Base-by-base conservation (phyloP, 2,329 filamentous ascomycete species). In the Fusarium sp. region DNA sequence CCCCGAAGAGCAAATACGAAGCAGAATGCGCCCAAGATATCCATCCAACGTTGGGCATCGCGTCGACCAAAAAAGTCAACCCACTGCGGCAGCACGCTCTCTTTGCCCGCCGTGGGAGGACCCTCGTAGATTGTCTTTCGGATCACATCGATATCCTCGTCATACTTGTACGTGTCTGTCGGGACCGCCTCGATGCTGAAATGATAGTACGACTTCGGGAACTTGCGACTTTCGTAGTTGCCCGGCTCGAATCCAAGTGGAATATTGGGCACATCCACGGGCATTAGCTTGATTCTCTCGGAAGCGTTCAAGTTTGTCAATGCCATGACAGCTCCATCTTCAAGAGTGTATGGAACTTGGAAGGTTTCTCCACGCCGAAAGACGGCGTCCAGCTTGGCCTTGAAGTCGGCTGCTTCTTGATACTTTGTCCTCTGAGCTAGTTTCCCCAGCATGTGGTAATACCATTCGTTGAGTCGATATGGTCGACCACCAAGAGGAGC, bases 231-330 rank as follows among this genome's bases (percentile, higher is more conserved):
- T 76, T 93, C 90, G 80, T 95, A 95, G 72, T 92, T 90, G 17
- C 89, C 89, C 9, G 92, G 91, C 62, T 90, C 88, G 76, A 94
- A 92, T 2, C 93, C 93, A 78, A 93, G 92, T 2, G 91, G 90
- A 33, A 93, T 90, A 58, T 87, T 76, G 1, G 90, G 89, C 6
- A 92, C 86, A 44, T 91, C 84, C 2, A 86, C 78, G 0, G 89
- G 84, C 5, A 86, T 82, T 8, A 93, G 78, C 17, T 79, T 83
- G 46, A 94, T 84, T 44, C 88, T 86, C 5, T 89, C 88, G 58
- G 87, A 80, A 1, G 90, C 89, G 69, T 91, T 87, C 63, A 95
- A 80, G 74, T 93, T 93, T 44, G 90, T 86, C 64, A 93, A 82
- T 2, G 90, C 92, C 85, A 94, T 88, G 66, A 92, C 87, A 33